A percentile compares a stretch with the other conserved stretches of the same genome.
phyloP scores from a whole-genome alignment of 2,329 filamentous ascomycete species.

The Scortechinia acanthostroma region DNA sequence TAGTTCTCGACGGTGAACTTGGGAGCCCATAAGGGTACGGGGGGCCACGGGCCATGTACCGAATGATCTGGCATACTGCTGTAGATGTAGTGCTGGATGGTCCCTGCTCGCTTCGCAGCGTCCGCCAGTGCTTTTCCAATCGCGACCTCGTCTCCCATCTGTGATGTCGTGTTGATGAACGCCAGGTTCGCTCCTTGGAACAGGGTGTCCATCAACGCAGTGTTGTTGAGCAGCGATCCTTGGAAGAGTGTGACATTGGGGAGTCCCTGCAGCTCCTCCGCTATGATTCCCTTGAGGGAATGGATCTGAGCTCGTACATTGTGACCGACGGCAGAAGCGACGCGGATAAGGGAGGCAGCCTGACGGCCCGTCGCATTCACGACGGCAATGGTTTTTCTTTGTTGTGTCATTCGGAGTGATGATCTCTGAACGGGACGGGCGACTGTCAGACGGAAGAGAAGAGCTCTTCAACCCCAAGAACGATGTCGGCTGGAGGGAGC shows the following conservation, averaged over 20 bases:
- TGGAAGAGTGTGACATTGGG: conserved; percentile 55
- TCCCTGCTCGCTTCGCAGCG: conserved; percentile 51
- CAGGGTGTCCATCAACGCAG: conserved; percentile 39
- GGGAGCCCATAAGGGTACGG: conserved; percentile 53
- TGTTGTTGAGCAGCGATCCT: conserved; percentile 41
- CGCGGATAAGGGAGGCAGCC: conserved; percentile 58
- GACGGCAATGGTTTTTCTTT: conserved; percentile 48
- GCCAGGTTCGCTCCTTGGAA: conserved; percentile 52
- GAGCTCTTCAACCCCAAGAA: not conserved
- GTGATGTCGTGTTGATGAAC: conserved; percentile 63
- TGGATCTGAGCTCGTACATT: conserved; percentile 56
- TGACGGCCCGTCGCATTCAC: conserved; percentile 64
- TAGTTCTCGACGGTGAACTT: conserved; percentile 65
- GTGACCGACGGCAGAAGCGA: conserved; percentile 57
- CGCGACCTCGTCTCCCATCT: conserved; percentile 54
- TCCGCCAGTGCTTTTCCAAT: conserved; percentile 56
- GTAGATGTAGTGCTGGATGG: conserved; percentile 56
- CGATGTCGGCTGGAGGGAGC: not conserved
- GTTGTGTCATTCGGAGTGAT: not conserved
- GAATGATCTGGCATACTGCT: conserved; percentile 65
- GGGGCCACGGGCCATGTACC: conserved; percentile 47
- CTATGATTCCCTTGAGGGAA: conserved; percentile 50
- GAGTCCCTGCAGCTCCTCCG: conserved; percentile 46
- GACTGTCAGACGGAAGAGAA: not conserved
- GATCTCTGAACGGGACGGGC: not conserved